phyloP scores from a whole-genome alignment of 176 grass and related monocot genomes.

The Cenchrus fungigraminus region DNA sequence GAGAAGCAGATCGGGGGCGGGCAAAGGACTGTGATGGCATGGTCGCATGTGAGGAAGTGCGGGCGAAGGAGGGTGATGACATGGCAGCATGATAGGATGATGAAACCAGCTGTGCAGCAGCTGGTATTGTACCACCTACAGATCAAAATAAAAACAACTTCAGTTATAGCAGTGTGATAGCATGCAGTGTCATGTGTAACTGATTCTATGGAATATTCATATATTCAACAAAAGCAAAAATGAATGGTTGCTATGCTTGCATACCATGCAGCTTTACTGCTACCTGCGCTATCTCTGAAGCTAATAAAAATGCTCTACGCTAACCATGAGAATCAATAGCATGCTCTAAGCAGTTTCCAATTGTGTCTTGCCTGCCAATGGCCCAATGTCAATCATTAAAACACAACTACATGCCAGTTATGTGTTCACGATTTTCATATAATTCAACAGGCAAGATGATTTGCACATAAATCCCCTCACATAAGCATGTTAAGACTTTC shows the following conservation, averaged over 20 bases:
- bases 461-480: neutral
- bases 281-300: neutral
- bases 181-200: neutral
- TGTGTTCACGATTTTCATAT: neutral
- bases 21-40: neutral
- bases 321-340: neutral
- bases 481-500: neutral
- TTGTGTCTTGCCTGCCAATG: too few relatives aligned
- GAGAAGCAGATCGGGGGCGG: slow-evolving; percentile 2
- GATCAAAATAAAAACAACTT: slow-evolving; percentile 17
- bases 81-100: slow-evolving; percentile 74
- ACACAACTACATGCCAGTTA: slow-evolving; percentile 3
- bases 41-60: slow-evolving; percentile 27
- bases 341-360: neutral
- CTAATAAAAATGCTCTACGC: neutral
- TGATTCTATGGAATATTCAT: neutral
- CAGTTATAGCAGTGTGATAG: neutral
- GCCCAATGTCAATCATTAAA: neutral
- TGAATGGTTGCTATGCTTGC: neutral
- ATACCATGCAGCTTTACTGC: neutral
- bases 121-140: slow-evolving; percentile 83
- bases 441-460: neutral
- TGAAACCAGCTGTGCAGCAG: slow-evolving; percentile 69
- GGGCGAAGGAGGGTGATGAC: slow-evolving; percentile 38
- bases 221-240: neutral